Conservation (phyloP, 345 rosid species). For the Camelina sativa region DNA sequence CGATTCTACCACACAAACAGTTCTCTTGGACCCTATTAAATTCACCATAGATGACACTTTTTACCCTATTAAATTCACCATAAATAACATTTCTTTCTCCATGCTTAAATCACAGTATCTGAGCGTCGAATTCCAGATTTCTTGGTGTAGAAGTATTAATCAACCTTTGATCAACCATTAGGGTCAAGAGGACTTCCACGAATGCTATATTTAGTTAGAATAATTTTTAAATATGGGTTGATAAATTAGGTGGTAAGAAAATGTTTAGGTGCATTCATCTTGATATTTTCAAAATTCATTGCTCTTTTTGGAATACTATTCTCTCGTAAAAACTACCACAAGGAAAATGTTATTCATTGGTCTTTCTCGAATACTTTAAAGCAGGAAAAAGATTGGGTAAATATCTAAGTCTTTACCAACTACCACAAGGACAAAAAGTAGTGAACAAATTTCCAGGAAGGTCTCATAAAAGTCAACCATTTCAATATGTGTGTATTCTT, state of each 20-base stretch:
- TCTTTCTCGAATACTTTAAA: not conserved
- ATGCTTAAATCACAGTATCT: too few species aligned
- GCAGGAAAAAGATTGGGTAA: not conserved
- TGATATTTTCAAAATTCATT: not conserved
- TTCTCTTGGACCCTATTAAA: too few species aligned
- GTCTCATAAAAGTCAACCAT: not conserved
- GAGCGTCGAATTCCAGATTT: too few species aligned
- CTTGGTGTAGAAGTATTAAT: too few species aligned
- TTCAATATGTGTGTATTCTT: not conserved
- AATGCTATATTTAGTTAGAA: not conserved
- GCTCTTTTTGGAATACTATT: not conserved
- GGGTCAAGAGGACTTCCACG: too few species aligned
- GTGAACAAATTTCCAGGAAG: not conserved
- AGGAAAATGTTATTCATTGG: not conserved
- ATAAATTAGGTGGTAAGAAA: not conserved
- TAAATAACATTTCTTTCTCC: too few species aligned
- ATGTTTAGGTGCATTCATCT: not conserved
- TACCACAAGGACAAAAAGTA: not conserved
- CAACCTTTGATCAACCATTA: too few species aligned
- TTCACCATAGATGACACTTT: too few species aligned
- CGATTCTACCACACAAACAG: too few species aligned
- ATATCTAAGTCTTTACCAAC: constrained; percentile 5
- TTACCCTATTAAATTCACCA: too few species aligned
- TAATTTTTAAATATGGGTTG: not conserved
- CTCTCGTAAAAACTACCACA: not conserved